Conservation (phyloP, 805 yeast species). For the Myxozyma geophila region DNA sequence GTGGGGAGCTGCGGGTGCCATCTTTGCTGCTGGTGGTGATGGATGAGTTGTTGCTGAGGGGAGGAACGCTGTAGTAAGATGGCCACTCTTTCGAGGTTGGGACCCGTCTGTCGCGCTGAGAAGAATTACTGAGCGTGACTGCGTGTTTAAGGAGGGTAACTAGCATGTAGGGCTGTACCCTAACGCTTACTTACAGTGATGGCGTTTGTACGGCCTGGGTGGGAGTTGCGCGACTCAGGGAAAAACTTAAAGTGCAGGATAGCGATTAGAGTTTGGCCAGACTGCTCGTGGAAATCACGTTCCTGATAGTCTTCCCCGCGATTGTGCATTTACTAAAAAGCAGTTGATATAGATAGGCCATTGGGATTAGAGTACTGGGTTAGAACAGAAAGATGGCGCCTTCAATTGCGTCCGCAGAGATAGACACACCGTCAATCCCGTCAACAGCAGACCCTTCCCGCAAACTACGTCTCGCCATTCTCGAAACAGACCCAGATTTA, state of each 20-base stretch:
- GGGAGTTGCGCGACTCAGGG: background rate
- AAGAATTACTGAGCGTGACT: no score
- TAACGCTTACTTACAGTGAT: background rate
- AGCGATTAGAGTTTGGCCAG: background rate
- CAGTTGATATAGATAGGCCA: no score
- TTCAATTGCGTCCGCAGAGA: background rate
- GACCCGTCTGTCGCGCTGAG: no score
- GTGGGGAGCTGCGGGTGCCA: slow-evolving; percentile 98
- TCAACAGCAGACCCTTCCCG: background rate
- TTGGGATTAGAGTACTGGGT: background rate
- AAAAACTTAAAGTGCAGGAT: background rate
- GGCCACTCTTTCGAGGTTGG: no score
- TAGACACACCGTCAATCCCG: background rate
- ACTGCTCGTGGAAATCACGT: no score
- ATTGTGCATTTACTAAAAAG: no score
- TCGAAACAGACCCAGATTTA: slow-evolving; percentile 46
- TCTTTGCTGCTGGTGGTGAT: slow-evolving; percentile 39
- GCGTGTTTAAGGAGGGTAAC: no score
- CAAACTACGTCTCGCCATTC: slow-evolving; percentile 41
- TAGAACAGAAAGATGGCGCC: background rate
- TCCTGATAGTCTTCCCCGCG: no score
- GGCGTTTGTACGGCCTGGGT: background rate
- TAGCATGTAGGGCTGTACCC: background rate
- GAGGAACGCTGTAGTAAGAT: background rate
- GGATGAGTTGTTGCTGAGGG: background rate